phyloP scores from a whole-genome alignment of 176 grass and related monocot species.

The Carex scoparia region DNA sequence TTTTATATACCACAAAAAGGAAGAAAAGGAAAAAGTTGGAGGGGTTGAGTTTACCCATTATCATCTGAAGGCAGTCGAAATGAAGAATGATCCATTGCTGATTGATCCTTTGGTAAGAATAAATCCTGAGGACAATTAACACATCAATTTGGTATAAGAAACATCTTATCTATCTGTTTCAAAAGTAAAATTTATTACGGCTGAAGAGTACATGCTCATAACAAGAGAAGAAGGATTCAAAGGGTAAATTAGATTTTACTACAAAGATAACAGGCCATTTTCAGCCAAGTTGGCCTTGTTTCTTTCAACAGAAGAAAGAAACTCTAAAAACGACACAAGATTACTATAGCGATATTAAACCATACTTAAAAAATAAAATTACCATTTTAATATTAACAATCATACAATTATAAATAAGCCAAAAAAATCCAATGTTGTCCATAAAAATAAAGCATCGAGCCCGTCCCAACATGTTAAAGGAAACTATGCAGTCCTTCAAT shows the following conservation, averaged over 20 bases:
- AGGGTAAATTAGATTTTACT: background rate
- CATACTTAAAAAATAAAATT: background rate
- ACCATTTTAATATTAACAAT: background rate
- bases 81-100: slow-evolving; percentile 30
- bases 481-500: background rate
- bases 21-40: slow-evolving; percentile 12
- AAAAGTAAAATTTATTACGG: slow-evolving; percentile 4
- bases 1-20: too few relatives aligned
- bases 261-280: background rate
- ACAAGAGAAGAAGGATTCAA: background rate
- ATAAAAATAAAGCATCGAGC: background rate
- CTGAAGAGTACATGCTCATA: background rate
- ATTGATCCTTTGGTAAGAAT: slow-evolving; percentile 58
- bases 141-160: background rate
- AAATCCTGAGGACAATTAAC: slow-evolving; percentile 61
- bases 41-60: slow-evolving; percentile 50
- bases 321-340: background rate
- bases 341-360: background rate
- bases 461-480: background rate
- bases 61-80: slow-evolving; percentile 41
- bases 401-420: background rate
- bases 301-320: background rate
- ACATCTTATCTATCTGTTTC: background rate
- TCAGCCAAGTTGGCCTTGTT: background rate
- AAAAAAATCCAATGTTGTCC: background rate